Conservation (phyloP, 345 rosid species). For the Barbarea vulgaris region DNA sequence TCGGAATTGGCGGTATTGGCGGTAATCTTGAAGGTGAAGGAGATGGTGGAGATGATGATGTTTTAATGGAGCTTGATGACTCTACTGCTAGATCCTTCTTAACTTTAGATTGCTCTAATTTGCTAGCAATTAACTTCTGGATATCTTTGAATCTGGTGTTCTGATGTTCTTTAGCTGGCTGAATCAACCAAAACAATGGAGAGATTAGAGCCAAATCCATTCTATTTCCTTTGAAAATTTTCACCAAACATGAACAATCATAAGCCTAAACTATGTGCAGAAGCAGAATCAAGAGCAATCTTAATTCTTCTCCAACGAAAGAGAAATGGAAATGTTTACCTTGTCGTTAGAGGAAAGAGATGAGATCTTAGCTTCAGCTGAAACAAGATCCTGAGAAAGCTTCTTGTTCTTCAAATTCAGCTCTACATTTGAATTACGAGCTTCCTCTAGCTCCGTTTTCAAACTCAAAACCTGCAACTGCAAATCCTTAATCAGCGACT, state of each 20-base stretch:
- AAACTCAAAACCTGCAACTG: constrained; percentile 54
- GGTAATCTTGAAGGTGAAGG: constrained; percentile 35
- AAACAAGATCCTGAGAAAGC: constrained; percentile 62
- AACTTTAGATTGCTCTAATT: constrained; percentile 56
- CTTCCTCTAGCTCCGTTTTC: constrained; percentile 62
- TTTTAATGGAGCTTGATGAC: constrained; percentile 39
- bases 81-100: constrained; percentile 50
- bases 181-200: constrained; percentile 33
- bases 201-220: not conserved
- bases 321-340: constrained; percentile 41
- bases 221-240: not conserved
- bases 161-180: constrained; percentile 49
- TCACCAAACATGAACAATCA: not conserved
- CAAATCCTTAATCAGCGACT: constrained; percentile 64
- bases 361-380: constrained; percentile 64
- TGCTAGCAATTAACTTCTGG: constrained; percentile 68
- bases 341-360: constrained; percentile 46
- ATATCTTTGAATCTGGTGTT: constrained; percentile 70
- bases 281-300: constrained; percentile 12
- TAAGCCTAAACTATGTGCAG: not conserved
- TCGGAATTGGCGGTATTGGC: constrained; percentile 21
- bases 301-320: constrained; percentile 1
- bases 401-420: constrained; percentile 55
- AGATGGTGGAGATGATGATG: constrained; percentile 25
- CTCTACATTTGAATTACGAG: constrained; percentile 54